phyloP scores from a whole-genome alignment of 257 asterid species.

The Oldenlandia corymbosa region DNA sequence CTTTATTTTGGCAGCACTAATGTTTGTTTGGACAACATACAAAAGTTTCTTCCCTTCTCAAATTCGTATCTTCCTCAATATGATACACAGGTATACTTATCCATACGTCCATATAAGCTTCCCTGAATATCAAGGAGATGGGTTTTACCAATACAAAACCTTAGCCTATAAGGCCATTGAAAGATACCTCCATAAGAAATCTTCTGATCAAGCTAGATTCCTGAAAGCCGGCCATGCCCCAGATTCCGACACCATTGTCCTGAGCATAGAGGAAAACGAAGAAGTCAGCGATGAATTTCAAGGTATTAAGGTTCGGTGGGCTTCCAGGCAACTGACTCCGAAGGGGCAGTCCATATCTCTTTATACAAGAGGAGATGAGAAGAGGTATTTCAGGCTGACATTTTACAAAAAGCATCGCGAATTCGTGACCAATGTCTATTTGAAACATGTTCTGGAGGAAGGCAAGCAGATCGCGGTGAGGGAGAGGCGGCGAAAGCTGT shows the following conservation, averaged over 20 bases:
- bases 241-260: slow-evolving; percentile 39
- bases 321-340: slow-evolving; percentile 20
- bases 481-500: slow-evolving; percentile 44
- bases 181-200: slow-evolving; percentile 42
- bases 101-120: slow-evolving; percentile 26
- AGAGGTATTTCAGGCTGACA: slow-evolving; percentile 36
- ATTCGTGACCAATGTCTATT: slow-evolving; percentile 17
- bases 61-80: slow-evolving; percentile 4
- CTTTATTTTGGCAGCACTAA: slow-evolving; percentile 14
- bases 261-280: slow-evolving; percentile 49
- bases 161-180: slow-evolving; percentile 43
- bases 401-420: slow-evolving; percentile 36
- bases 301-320: slow-evolving; percentile 50
- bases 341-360: slow-evolving; percentile 29
- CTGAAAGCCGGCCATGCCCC: slow-evolving; percentile 40
- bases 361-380: slow-evolving; percentile 36
- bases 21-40: slow-evolving; percentile 21
- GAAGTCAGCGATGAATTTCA: slow-evolving; percentile 44
- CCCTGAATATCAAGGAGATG: slow-evolving; percentile 15
- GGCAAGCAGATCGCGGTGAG: slow-evolving; percentile 42
- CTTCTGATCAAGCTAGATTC: slow-evolving; percentile 45
- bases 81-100: not conserved
- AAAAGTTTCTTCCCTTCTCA: slow-evolving; percentile 16
- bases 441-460: slow-evolving; percentile 38
- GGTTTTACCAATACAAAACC: slow-evolving; percentile 36